These are phyloP conservation scores for Plasmodium adleri DNA, from an alignment of 169 alveolate species.

Conservation along the genomic window DNA sequence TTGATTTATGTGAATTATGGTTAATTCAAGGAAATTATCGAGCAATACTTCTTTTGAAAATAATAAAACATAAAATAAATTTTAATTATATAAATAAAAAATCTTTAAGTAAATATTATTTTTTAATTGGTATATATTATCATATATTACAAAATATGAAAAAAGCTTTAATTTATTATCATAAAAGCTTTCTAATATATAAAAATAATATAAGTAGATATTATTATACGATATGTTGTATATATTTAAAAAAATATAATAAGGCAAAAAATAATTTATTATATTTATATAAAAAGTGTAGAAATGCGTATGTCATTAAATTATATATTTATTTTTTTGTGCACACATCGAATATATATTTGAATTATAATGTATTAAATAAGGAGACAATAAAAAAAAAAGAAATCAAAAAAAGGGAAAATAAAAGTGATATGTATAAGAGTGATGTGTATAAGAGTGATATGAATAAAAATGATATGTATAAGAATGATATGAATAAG, in stretches of 20 bases:
- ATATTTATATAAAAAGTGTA: conserved; percentile 23
- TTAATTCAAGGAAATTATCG: conserved; percentile 32
- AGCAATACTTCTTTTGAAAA: conserved; percentile 33
- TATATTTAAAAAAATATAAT: conserved; percentile 40
- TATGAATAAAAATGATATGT: not conserved
- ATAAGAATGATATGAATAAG: not conserved
- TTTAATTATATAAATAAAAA: conserved; percentile 52
- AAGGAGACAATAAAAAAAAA: not conserved
- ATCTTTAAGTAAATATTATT: conserved; percentile 43
- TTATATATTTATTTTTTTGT: conserved; percentile 42
- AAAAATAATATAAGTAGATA: conserved; percentile 23
- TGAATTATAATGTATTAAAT: conserved; percentile 51
- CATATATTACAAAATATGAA: conserved; percentile 51
- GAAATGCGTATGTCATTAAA: conserved; percentile 60
- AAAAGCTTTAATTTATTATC: conserved; percentile 40
- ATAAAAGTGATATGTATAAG: not conserved
- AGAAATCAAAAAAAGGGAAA: not conserved
- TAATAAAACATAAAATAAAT: conserved; percentile 51
- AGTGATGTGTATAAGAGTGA: not conserved
- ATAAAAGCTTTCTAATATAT: conserved; percentile 47
- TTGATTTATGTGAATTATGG: conserved; percentile 76
- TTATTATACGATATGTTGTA: conserved; percentile 47
- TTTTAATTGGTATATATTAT: conserved; percentile 62
- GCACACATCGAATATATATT: conserved; percentile 52
- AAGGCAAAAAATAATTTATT: conserved; percentile 44